These are phyloP conservation scores for Sapria himalayana DNA, from an alignment of 345 rosid genomes.

Conservation along the genomic window DNA sequence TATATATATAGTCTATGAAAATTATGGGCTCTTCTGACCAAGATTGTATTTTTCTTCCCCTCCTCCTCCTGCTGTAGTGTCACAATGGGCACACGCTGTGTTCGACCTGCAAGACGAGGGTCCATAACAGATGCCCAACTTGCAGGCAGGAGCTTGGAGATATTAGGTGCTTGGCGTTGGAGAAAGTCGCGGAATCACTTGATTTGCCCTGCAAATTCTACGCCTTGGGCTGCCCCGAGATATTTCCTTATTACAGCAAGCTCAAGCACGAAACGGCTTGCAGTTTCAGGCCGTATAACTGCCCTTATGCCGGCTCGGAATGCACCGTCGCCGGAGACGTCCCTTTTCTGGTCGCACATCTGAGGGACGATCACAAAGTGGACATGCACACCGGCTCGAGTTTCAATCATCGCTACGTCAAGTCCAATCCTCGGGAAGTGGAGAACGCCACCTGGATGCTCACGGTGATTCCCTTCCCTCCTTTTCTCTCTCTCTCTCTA, in stretches of 20 bases:
- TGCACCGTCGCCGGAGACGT: conserved; percentile 44
- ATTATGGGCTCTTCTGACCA: too few species aligned
- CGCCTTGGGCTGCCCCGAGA: conserved; percentile 57
- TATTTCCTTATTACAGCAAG: conserved; percentile 60
- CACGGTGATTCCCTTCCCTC: conserved; percentile 8
- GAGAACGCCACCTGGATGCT: conserved; percentile 74
- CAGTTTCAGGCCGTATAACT: conserved; percentile 53
- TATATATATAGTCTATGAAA: too few species aligned
- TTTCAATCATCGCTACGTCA: conserved; percentile 65
- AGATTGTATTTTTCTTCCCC: too few species aligned
- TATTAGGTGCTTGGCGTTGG: conserved; percentile 61
- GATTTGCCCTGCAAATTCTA: conserved; percentile 63
- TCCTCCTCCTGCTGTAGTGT: conserved; percentile 47
- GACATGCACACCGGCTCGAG: conserved; percentile 68
- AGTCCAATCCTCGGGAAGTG: conserved; percentile 64
- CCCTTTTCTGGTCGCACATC: conserved; percentile 49
- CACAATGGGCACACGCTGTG: conserved; percentile 67
- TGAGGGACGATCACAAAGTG: conserved; percentile 67
- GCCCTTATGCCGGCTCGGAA: conserved; percentile 72
- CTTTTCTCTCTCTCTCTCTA: not conserved
- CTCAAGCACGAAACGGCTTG: conserved; percentile 52
- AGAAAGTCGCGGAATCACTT: conserved; percentile 65
- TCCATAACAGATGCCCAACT: conserved; percentile 60
- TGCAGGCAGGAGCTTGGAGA: conserved; percentile 73
- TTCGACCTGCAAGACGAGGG: conserved; percentile 63